Evolutionary conservation across 2,329 filamentous ascomycete genomes (phyloP).

Genomic region (Mycosphaerella sp.): DNA sequence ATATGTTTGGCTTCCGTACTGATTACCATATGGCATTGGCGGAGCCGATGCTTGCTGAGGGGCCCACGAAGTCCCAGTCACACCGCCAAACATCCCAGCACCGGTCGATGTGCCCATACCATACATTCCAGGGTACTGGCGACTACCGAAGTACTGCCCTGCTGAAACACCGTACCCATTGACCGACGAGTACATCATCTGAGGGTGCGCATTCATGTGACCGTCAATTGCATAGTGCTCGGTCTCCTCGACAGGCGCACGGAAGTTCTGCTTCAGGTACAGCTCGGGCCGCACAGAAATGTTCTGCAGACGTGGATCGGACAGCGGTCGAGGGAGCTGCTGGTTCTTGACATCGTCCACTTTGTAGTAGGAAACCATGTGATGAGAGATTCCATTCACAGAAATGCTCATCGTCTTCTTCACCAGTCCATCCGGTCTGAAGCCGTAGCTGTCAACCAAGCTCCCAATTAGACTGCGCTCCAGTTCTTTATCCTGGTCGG

Average conservation of each 20-base stretch:
- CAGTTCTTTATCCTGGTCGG: slow-evolving; percentile 41
- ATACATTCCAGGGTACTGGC: slow-evolving; percentile 30
- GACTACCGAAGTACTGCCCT: slow-evolving; percentile 28
- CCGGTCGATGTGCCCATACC: slow-evolving; percentile 22
- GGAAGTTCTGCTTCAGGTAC: slow-evolving; percentile 37
- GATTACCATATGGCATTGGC: slow-evolving; percentile 23
- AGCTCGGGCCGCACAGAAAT: slow-evolving; percentile 34
- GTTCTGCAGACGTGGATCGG: slow-evolving; percentile 41
- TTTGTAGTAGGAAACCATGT: slow-evolving; percentile 83
- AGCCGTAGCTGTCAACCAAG: slow-evolving; percentile 80
- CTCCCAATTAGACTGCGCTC: slow-evolving; percentile 67
- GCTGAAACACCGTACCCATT: slow-evolving; percentile 28
- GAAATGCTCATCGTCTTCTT: slow-evolving; percentile 90
- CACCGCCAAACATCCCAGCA: slow-evolving; percentile 25
- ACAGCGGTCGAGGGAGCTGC: slow-evolving; percentile 53
- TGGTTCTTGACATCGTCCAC: slow-evolving; percentile 67
- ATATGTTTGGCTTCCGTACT: slow-evolving; percentile 26
- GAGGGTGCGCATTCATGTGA: slow-evolving; percentile 33
- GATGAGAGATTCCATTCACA: slow-evolving; percentile 67
- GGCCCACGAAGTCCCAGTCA: slow-evolving; percentile 27
- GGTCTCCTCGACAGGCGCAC: slow-evolving; percentile 34
- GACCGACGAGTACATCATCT: slow-evolving; percentile 31
- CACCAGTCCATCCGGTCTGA: slow-evolving; percentile 73
- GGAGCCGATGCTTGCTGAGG: slow-evolving; percentile 23
- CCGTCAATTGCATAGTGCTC: slow-evolving; percentile 35